Conservation (phyloP, 129 eudicot species). For the carrot (Daucus carota) region DNA sequence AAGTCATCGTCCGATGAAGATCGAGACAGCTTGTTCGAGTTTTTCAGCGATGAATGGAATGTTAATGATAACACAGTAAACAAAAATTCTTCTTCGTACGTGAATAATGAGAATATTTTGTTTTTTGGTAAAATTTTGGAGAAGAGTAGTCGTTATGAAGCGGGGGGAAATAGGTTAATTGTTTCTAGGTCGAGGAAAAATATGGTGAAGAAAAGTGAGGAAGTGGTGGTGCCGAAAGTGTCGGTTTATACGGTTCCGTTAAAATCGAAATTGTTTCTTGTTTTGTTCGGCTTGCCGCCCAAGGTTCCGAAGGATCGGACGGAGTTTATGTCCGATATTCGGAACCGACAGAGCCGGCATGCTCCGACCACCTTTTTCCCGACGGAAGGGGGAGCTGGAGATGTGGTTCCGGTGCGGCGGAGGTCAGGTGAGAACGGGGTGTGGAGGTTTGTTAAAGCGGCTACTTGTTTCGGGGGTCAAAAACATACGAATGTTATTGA, state of each 20-base stretch:
- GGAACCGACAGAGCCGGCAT: slow-evolving; percentile 6
- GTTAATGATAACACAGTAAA: not conserved
- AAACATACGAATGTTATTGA: not conserved
- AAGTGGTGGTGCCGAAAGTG: not conserved
- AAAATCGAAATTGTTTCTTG: slow-evolving; percentile 6
- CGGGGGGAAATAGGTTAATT: not conserved
- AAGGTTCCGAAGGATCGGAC: not conserved
- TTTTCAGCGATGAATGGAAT: slow-evolving; percentile 43
- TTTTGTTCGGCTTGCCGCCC: slow-evolving; percentile 5
- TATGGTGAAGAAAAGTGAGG: not conserved
- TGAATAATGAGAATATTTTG: not conserved
- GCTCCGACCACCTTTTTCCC: not conserved
- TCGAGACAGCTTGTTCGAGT: slow-evolving; percentile 44
- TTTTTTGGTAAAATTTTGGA: slow-evolving; percentile 14
- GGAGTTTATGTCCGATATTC: not conserved
- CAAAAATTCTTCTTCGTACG: not conserved
- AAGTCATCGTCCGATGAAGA: slow-evolving; percentile 14
- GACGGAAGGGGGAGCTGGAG: not conserved
- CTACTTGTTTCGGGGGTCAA: not conserved
- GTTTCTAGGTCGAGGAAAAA: not conserved
- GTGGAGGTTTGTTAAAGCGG: slow-evolving; percentile 12
- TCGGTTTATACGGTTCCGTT: not conserved
- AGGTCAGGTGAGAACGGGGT: slow-evolving; percentile 6
- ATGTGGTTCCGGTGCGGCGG: slow-evolving; percentile 8
- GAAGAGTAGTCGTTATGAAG: not conserved